phyloP scores from a whole-genome alignment of 805 yeast genomes.

The Candida nemodendra region DNA sequence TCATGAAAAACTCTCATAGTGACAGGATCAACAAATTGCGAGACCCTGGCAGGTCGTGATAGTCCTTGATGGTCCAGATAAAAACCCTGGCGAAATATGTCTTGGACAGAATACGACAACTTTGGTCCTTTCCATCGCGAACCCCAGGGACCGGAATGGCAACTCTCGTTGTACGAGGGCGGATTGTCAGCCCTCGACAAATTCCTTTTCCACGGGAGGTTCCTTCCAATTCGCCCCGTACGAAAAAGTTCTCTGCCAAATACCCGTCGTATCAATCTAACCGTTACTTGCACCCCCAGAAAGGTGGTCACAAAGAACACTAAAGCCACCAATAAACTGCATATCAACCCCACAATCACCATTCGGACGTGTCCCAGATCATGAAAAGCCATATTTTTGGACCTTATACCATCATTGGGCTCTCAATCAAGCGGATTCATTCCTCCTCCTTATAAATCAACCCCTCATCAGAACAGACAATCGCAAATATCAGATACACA shows the following conservation, averaged over 20 bases:
- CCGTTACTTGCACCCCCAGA: conserved; percentile 11
- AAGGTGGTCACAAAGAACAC: conserved; percentile 7
- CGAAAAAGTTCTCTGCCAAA: neutral
- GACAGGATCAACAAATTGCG: conserved; percentile 14
- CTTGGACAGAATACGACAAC: conserved; percentile 17
- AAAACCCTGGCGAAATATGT: conserved; percentile 8
- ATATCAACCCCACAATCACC: conserved; percentile 9
- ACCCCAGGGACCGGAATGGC: neutral
- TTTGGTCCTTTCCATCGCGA: conserved; percentile 6
- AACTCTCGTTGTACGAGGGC: conserved; percentile 16
- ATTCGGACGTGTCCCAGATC: too few species aligned
- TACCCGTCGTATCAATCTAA: conserved; percentile 8
- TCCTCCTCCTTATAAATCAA: too few species aligned
- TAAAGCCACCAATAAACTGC: conserved; percentile 8
- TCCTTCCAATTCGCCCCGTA: neutral
- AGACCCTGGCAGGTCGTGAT: conserved; percentile 11
- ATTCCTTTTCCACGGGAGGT: too few species aligned
- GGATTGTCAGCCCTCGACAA: conserved; percentile 6
- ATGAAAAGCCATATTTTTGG: too few species aligned
- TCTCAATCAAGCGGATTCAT: too few species aligned
- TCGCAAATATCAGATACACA: too few species aligned
- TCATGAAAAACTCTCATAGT: conserved; percentile 13
- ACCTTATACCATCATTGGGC: too few species aligned
- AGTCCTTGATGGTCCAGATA: conserved; percentile 15
- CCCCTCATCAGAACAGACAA: too few species aligned